Base-by-base conservation (phyloP, 1,284 basidiomycete species). In the Schizopora paradoxa region DNA sequence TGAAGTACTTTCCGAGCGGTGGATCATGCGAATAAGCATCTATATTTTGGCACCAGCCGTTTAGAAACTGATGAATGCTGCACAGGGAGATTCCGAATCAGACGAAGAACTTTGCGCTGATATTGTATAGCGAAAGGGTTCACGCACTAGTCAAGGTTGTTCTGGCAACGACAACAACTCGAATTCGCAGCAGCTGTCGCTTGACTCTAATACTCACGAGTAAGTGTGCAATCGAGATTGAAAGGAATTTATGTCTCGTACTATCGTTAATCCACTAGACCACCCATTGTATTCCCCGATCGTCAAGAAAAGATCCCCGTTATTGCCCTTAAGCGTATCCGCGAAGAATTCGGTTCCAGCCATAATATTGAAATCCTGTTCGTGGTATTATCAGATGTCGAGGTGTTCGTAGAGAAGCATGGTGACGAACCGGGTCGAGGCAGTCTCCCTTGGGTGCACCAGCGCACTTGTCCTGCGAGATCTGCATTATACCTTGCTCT, bases 401-500 rank as follows among this genome's bases (percentile, higher is more conserved):
- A 33, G 22, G 35, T 25, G 13, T 6, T 37, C 22, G 14, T 25
- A 34, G 29, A 40, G 22, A 6, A 19, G 46, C 28, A 35, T 38
- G 31, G 25, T 49, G 19, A 69, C 76, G 55, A 54, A 83, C 82
- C 45, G 74, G 69, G 48, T 87, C 78, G 55, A 67, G 64, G 70
- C 86, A 90, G 61, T 86, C 71, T 5, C 75, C 76, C 10, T 64
- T 65, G 2, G 82, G 79, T 0, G 81, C 81, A 46, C 68, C 76
- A 36, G 61, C 72, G 57, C 90, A 94, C 65, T 93, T 93, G 55
- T 87, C 86, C 37, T 67, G 61, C 11, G 84, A 86, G 56, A 92
- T 73, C 65, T 94, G 90, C 89, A 93, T 92, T 45, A 86, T 62
- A 21, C 90, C 91, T 55, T 86, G 79, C 61, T 92, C 91, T 43